phyloP scores from a whole-genome alignment of 805 yeast species.

The Teunomyces pallodes region DNA sequence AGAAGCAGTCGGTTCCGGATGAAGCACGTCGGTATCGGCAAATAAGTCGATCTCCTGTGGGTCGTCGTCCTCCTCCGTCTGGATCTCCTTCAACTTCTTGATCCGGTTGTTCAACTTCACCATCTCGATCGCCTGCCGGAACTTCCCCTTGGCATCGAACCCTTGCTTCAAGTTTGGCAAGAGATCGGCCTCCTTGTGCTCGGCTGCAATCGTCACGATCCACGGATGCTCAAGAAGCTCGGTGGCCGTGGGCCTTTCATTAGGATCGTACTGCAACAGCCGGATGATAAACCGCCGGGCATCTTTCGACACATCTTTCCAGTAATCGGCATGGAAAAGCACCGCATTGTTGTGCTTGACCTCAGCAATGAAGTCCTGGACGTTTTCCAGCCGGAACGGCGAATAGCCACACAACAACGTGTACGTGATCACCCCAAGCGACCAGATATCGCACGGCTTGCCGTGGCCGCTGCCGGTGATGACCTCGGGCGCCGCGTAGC shows the following conservation, averaged over 20 bases:
- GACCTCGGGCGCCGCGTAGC: conserved; percentile 97
- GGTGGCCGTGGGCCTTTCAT: conserved; percentile 63
- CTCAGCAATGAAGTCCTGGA: conserved; percentile 76
- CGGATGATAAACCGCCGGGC: conserved; percentile 77
- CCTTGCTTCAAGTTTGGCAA: conserved; percentile 78
- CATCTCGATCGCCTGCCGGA: conserved; percentile 81
- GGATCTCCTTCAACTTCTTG: conserved; percentile 62
- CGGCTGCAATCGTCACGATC: conserved; percentile 51
- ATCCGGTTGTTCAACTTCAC: conserved; percentile 80
- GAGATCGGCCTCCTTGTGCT: conserved; percentile 59
- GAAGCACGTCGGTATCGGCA: conserved; percentile 18
- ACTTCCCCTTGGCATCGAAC: conserved; percentile 79
- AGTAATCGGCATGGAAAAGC: conserved; percentile 82
- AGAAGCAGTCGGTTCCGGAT: no score
- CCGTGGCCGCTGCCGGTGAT: conserved; percentile 83
- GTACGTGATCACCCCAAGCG: conserved; percentile 88
- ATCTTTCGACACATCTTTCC: conserved; percentile 75
- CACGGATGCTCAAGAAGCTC: conserved; percentile 71
- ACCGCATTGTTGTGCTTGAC: conserved; percentile 71
- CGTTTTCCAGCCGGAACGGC: conserved; percentile 84
- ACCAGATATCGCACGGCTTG: conserved; percentile 95
- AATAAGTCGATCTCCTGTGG: conserved; percentile 46
- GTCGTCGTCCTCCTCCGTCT: conserved; percentile 56
- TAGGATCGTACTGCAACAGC: conserved; percentile 68
- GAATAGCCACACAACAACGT: conserved; percentile 89